These are phyloP conservation scores for Malassezia arunalokei DNA, from an alignment of 1,284 basidiomycete species.

Conservation along the genomic window DNA sequence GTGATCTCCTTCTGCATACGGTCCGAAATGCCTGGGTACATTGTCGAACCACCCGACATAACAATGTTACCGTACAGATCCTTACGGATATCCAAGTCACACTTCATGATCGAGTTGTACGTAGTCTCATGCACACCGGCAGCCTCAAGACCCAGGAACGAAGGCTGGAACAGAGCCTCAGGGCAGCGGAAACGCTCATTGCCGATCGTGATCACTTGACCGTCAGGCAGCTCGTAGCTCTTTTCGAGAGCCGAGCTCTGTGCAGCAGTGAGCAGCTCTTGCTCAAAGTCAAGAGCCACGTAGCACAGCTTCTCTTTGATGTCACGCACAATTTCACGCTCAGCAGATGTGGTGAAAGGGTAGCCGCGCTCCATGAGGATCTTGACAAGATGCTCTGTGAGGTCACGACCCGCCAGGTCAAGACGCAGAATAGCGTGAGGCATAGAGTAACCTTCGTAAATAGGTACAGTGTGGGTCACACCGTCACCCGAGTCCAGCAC, in stretches of 20 bases:
- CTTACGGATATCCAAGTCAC: conserved; percentile 57
- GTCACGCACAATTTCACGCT: conserved; percentile 90
- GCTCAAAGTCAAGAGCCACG: conserved; percentile 90
- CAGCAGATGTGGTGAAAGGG: conserved; percentile 79
- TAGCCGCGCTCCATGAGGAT: conserved; percentile 88
- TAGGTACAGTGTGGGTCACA: conserved; percentile 84
- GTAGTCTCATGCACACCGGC: conserved; percentile 91
- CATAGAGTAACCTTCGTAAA: conserved; percentile 88
- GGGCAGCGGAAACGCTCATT: conserved; percentile 97
- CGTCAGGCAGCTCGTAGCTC: conserved; percentile 90
- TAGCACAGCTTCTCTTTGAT: conserved; percentile 99
- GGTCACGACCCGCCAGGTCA: conserved; percentile 85
- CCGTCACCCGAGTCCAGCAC: conserved; percentile 87
- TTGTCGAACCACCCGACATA: conserved; percentile 87
- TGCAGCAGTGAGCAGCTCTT: conserved; percentile 83
- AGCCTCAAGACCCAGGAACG: conserved; percentile 81
- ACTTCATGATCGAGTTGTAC: conserved; percentile 72
- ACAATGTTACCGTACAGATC: conserved; percentile 88
- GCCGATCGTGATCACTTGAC: conserved; percentile 90
- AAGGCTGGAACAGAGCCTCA: conserved; percentile 92
- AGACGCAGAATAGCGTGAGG: conserved; percentile 89
- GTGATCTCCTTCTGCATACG: conserved; percentile 97
- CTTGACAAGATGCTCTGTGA: conserved; percentile 82
- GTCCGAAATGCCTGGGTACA: conserved; percentile 93
- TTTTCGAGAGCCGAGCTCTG: conserved; percentile 86